phyloP scores from a whole-genome alignment of 2,329 filamentous ascomycete genomes.

The Orbilia brochopaga region DNA sequence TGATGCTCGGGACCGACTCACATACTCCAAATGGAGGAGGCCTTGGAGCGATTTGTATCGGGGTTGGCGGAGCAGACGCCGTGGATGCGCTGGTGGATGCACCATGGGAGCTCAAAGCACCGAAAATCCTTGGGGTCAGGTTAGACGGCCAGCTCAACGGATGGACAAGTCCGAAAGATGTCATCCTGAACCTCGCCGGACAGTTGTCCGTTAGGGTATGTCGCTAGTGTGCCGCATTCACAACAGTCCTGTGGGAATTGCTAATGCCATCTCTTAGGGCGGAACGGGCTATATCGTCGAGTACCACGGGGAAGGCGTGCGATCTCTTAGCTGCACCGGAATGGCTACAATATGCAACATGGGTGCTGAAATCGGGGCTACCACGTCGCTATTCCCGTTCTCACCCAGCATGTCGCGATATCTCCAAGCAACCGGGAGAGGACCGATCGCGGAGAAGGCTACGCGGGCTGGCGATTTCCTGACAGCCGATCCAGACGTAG shows the following conservation, averaged over 20 bases:
- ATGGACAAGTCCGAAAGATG: constrained; percentile 94
- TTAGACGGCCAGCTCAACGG: constrained; percentile 82
- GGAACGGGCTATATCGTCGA: constrained; percentile 95
- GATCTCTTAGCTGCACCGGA: constrained; percentile 86
- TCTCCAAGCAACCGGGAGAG: constrained; percentile 80
- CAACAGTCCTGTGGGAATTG: background rate
- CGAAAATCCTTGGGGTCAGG: constrained; percentile 83
- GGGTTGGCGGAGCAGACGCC: constrained; percentile 94
- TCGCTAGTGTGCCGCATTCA: constrained; percentile 55
- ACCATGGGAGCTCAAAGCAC: constrained; percentile 96
- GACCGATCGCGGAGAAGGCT: constrained; percentile 71
- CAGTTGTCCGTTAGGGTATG: constrained; percentile 77
- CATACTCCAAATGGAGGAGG: constrained; percentile 98
- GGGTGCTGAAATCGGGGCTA: constrained; percentile 89
- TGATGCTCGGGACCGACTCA: constrained; percentile 98
- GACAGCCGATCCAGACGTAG: constrained; percentile 76
- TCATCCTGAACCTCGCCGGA: constrained; percentile 88
- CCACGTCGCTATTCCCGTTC: constrained; percentile 93
- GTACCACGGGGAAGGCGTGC: constrained; percentile 87
- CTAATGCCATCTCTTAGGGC: constrained; percentile 61
- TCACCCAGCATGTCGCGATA: constrained; percentile 83
- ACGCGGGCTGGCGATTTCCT: constrained; percentile 69
- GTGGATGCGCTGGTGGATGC: constrained; percentile 95
- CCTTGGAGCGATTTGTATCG: constrained; percentile 89
- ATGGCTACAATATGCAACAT: constrained; percentile 94